Base-by-base conservation (phyloP, 768 basidiomycete genomes). In the Podaxis sp. region DNA sequence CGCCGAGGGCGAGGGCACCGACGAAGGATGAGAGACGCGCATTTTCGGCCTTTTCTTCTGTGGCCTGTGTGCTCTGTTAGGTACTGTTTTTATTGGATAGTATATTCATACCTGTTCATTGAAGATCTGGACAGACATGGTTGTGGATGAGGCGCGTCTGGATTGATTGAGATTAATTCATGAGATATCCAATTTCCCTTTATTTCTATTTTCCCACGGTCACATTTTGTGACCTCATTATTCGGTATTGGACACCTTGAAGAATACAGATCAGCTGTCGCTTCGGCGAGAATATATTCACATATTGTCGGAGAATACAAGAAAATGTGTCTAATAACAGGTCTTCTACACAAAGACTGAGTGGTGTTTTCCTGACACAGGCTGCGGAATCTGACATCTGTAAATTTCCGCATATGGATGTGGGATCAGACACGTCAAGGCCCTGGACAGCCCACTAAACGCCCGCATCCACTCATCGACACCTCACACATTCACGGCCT, bases 1-100 rank as follows among this genome's bases (percentile, higher is more conserved):
- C 97, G 48, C 97, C 97, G 38, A 99, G 84, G 0, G 97, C 97
- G 68, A 97, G 87, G 5, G 97, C 96, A 38, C 97, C 97, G 59
- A 99, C 93, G 75, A 99, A 99, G 2, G 95, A 96, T 3, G 95
- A 95, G 67, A 99, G 88, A 76, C 96, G 93, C 73, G 96, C 96
- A 83, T 95, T 94, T 80, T 98, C 96, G 19, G 95, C 95, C 74
- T 95, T 92, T 79, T 99, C 96, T 79, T 99, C 90, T 6, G 89
- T 91, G 40, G 91, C 90, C 90, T 91, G 49, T 24, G 51, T 26
- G 64, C 69, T 19, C 3, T 48, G 38, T 44, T 17, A 55, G 60
- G 11, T 44, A 11, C 30, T 6, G 8, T 30, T 49, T 26, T 12
- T 64, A 62, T 30, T 51, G 9, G 28, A 22, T 17, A 19, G 6